These are phyloP conservation scores for Lentinula edodes DNA, from an alignment of 768 basidiomycete species.

Conservation along the genomic window DNA sequence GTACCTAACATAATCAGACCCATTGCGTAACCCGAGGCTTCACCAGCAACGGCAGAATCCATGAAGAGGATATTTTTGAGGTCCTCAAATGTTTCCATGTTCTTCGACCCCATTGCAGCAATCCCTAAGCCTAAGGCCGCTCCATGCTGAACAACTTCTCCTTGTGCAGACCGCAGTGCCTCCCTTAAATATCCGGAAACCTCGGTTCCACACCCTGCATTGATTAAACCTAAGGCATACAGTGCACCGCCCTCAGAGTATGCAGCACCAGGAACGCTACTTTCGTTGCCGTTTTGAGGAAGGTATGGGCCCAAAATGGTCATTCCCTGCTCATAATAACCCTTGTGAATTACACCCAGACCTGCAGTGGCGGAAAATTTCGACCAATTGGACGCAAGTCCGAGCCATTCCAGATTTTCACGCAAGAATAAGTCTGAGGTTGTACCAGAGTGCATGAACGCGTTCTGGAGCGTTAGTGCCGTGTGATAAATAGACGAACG, in stretches of 20 bases:
- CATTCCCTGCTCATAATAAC: conserved; percentile 91
- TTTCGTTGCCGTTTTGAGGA: conserved; percentile 72
- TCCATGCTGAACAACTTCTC: conserved; percentile 93
- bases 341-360: conserved; percentile 96
- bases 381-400: conserved; percentile 93
- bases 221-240: conserved; percentile 91
- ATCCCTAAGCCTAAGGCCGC: conserved; percentile 97
- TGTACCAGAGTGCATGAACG: conserved; percentile 98
- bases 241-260: conserved; percentile 97
- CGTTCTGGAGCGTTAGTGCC: conserved; percentile 92
- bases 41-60: conserved; percentile 94
- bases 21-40: conserved; percentile 96
- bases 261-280: conserved; percentile 68
- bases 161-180: conserved; percentile 66
- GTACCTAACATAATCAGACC: conserved; percentile 98
- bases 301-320: conserved; percentile 92
- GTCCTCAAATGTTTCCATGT: conserved; percentile 85
- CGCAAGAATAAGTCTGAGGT: conserved; percentile 91
- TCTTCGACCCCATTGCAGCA: conserved; percentile 90
- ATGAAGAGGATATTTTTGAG: conserved; percentile 84
- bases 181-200: conserved; percentile 77
- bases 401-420: conserved; percentile 96
- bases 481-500: conserved; percentile 98
- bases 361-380: conserved; percentile 98
- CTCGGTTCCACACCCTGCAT: conserved; percentile 81